Conservation (phyloP, 768 basidiomycete species). For the Cyclocybe aegerita region DNA sequence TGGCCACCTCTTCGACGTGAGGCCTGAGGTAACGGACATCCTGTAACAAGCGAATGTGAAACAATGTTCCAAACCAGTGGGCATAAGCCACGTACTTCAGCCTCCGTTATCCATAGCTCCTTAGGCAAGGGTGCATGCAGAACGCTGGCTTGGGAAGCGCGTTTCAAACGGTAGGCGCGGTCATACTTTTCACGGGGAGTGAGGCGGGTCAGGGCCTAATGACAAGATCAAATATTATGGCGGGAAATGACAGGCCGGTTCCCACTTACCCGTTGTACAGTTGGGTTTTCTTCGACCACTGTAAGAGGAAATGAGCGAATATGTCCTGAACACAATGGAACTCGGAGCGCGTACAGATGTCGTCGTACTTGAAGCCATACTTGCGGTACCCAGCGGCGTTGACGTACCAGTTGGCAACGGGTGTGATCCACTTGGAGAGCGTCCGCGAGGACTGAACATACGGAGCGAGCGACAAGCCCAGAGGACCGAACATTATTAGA, state of each 20-base stretch:
- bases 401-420: slow-evolving; percentile 83
- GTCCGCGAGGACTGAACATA: slow-evolving; percentile 68
- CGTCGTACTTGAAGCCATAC: slow-evolving; percentile 91
- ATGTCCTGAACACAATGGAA: slow-evolving; percentile 9
- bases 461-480: slow-evolving; percentile 76
- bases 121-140: slow-evolving; percentile 80
- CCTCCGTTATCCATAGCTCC: slow-evolving; percentile 72
- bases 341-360: slow-evolving; percentile 68
- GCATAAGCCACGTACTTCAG: slow-evolving; percentile 56
- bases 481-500: slow-evolving; percentile 52
- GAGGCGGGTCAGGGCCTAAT: slow-evolving; percentile 83
- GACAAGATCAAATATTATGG: background rate
- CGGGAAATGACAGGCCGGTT: background rate
- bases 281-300: slow-evolving; percentile 76
- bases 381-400: slow-evolving; percentile 79
- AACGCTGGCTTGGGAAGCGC: slow-evolving; percentile 77
- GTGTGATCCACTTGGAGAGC: slow-evolving; percentile 68
- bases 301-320: slow-evolving; percentile 6
- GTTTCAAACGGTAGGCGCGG: slow-evolving; percentile 86
- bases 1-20: slow-evolving; percentile 67
- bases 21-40: slow-evolving; percentile 88
- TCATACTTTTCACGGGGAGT: slow-evolving; percentile 81
- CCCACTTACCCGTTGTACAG: slow-evolving; percentile 72
- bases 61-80: background rate
- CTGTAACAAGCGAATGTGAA: slow-evolving; percentile 39